Percentiles rank a stretch among this genome's conserved stretches.
phyloP scores from a whole-genome alignment of 495 filamentous ascomycete species.

The Rhypophila decipiens region DNA sequence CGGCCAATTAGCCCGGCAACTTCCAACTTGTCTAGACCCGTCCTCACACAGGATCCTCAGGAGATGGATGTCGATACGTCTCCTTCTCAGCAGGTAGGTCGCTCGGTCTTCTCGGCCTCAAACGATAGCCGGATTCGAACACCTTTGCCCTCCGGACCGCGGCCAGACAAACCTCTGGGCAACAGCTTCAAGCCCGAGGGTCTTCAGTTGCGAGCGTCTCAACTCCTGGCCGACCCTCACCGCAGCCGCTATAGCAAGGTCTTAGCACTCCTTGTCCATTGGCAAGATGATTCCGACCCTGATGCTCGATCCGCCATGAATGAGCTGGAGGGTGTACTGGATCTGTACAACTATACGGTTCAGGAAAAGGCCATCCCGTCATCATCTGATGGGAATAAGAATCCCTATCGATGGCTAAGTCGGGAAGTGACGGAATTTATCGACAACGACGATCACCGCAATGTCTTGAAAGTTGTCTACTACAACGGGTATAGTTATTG shows the following conservation, averaged over 20 bases:
- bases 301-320: constrained; percentile 25
- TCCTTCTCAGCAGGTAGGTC: constrained; percentile 23
- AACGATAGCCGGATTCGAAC: constrained; percentile 43
- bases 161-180: constrained; percentile 33
- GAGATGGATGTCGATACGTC: constrained; percentile 31
- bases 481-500: constrained; percentile 43
- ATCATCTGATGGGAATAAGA: constrained; percentile 32
- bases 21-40: constrained; percentile 22
- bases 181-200: constrained; percentile 30
- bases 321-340: constrained; percentile 34
- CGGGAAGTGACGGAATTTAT: constrained; percentile 36
- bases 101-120: constrained; percentile 26
- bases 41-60: constrained; percentile 34
- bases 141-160: constrained; percentile 39
- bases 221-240: constrained; percentile 32
- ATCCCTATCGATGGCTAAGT: constrained; percentile 37
- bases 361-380: constrained; percentile 36
- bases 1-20: constrained; percentile 37
- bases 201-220: constrained; percentile 32
- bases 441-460: constrained; percentile 37
- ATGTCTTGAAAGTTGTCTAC: constrained; percentile 42
- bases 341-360: constrained; percentile 37
- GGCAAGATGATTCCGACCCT: constrained; percentile 40
- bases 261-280: constrained; percentile 38
- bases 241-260: constrained; percentile 39